Evolutionary conservation across 1,139 yeast species (phyloP).

Genomic region (Hyphopichia wangnamkhiaoensis): DNA sequence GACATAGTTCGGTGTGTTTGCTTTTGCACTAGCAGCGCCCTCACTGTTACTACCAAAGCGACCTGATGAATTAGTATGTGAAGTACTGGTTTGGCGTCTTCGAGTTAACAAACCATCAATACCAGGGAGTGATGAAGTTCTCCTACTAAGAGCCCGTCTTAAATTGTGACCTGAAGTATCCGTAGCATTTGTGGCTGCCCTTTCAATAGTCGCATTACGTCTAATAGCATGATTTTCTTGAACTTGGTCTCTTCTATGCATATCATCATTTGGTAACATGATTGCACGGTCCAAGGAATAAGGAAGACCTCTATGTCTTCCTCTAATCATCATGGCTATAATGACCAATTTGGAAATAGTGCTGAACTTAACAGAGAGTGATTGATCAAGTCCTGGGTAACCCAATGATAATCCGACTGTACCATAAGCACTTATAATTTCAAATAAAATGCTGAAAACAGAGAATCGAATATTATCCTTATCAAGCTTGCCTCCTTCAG

Average conservation of each 20-base stretch:
- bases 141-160: constrained; percentile 4
- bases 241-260: constrained; percentile 65
- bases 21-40: neutral
- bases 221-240: constrained; percentile 60
- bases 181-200: constrained; percentile 4
- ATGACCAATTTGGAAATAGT: constrained; percentile 79
- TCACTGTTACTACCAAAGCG: neutral
- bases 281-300: constrained; percentile 93
- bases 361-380: constrained; percentile 73
- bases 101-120: constrained; percentile 1
- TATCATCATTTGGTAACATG: constrained; percentile 73
- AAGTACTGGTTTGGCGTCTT: neutral
- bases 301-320: constrained; percentile 96
- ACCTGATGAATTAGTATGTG: neutral
- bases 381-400: constrained; percentile 63
- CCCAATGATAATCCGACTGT: constrained; percentile 93
- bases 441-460: constrained; percentile 77
- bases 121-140: constrained; percentile 3
- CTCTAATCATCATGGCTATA: constrained; percentile 88
- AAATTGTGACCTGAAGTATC: constrained; percentile 1
- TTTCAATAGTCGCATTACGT: constrained; percentile 33
- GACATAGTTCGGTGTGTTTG: too few relatives aligned
- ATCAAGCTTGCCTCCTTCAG: constrained; percentile 69
- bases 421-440: constrained; percentile 92
- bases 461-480: constrained; percentile 52